Evolutionary conservation across 306 rosid genomes (phyloP), one percentile per base, ranked within the genome.

Genomic region (Senna tora): DNA sequence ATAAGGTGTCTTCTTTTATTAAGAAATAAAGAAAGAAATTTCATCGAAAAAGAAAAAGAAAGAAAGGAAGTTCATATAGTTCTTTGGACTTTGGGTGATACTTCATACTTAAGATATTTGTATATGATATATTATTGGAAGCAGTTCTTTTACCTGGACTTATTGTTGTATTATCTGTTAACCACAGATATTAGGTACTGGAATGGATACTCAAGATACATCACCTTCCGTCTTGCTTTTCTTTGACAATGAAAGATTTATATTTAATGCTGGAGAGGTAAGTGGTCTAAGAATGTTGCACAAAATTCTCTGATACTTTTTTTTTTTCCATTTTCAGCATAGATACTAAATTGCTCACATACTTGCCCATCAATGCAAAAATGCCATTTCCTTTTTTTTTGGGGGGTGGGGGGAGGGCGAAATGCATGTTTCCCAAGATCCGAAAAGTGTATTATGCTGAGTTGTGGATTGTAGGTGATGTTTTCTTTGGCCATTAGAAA

Each of bases 241-340:
- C 86, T 93, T 93, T 56, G 98, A 93, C 81, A 91, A 83, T 43
- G 92, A 89, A 41, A 87, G 95, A 62, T 87, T 93, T 67, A 93
- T 93, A 42, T 93, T 91, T 67, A 89, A 93, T 82, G 96, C 95
- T 43, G 98, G 97, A 32, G 98, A 94, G 92, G 97, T 89, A 49
- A 58, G 55, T 21, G 17, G 52, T 45, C 17, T 20, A 52, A 41
- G 49, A 74, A 20, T 38, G 3, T 67, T 73, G 33, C 10, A 7
- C 80, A 34, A 55, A 75, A 47, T 68, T 21, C 22, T n/a, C 8
- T n/a, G 16, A 42, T 33, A 9, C 6, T 21, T 39, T 50, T 21
- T 47, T 22, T 14, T 4, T 49, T 46, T 36, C 39, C 6, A 36
- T 4, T 4, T 9, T 8, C 12, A n/a, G 5, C 8, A 11, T 20